Evolutionary conservation across 2,329 filamentous ascomycete species (phyloP).

Genomic region (Berkeleyomyces basicola): DNA sequence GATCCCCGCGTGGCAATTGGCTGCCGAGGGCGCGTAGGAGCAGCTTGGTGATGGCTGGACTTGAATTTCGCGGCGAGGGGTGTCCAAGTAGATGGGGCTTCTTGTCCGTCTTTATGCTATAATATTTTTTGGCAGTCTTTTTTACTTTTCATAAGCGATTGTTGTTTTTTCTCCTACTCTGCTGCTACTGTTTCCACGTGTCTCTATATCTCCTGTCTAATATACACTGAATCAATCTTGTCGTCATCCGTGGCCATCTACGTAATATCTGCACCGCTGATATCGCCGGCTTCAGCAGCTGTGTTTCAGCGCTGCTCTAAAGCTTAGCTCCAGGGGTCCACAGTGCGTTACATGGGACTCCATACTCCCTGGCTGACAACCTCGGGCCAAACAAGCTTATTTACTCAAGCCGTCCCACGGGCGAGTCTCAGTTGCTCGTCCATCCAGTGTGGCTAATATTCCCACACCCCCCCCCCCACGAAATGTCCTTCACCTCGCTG

Average conservation of each 20-base stretch:
- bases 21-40: slow-evolving; percentile 19
- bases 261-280: too few relatives aligned
- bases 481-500: not conserved
- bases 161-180: not conserved
- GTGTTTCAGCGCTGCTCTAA: too few relatives aligned
- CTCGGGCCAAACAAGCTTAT: too few relatives aligned
- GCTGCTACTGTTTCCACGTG: not conserved
- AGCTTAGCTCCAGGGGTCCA: too few relatives aligned
- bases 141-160: not conserved
- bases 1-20: slow-evolving; percentile 69
- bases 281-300: too few relatives aligned
- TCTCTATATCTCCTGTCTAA: not conserved
- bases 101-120: not conserved
- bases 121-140: not conserved
- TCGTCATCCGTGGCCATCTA: not conserved
- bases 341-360: too few relatives aligned
- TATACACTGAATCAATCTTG: not conserved
- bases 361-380: too few relatives aligned
- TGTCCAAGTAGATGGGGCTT: not conserved
- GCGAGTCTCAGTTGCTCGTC: not conserved
- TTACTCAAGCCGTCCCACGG: too few relatives aligned
- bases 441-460: not conserved
- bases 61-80: not conserved
- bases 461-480: not conserved
- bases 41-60: not conserved